Evolutionary conservation across 345 rosid species (phyloP).

Genomic region (Populus simonii): DNA sequence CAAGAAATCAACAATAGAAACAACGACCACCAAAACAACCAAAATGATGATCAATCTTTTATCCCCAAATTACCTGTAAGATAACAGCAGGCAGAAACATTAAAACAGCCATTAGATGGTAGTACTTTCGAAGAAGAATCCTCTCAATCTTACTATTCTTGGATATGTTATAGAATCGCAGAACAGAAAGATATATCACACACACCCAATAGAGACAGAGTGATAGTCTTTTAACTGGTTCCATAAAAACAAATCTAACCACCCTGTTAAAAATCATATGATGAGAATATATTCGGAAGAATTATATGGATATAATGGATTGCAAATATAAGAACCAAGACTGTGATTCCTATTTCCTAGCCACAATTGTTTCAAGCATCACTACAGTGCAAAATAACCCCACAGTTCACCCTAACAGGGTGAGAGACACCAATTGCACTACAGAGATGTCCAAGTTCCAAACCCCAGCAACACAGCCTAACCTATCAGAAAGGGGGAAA

Average conservation of each 20-base stretch:
- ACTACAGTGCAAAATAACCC: not conserved
- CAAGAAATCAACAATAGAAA: not conserved
- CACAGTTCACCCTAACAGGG: not conserved
- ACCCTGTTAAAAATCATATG: slow-evolving; percentile 50
- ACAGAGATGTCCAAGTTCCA: not conserved
- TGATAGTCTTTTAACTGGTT: slow-evolving; percentile 71
- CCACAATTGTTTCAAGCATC: not conserved
- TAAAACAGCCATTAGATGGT: slow-evolving; percentile 92
- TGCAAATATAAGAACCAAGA: not conserved
- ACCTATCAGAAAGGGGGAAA: not conserved
- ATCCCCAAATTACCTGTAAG: slow-evolving; percentile 64
- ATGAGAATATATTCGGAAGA: slow-evolving; percentile 18
- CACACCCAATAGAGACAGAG: slow-evolving; percentile 75
- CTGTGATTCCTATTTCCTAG: not conserved
- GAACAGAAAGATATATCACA: slow-evolving; percentile 65
- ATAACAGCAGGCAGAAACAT: slow-evolving; percentile 95
- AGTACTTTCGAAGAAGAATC: slow-evolving; percentile 94
- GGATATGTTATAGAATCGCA: slow-evolving; percentile 72
- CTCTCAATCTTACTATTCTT: slow-evolving; percentile 85
- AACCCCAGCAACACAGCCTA: not conserved
- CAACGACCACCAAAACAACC: not conserved
- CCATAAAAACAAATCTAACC: slow-evolving; percentile 62
- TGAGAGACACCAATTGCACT: not conserved
- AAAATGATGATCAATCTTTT: not conserved
- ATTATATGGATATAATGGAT: not conserved